A percentile compares a stretch with the other conserved stretches of the same genome.
Conservation (phyloP, 2,329 filamentous ascomycete genomes). For the Claviceps paspali region DNA sequence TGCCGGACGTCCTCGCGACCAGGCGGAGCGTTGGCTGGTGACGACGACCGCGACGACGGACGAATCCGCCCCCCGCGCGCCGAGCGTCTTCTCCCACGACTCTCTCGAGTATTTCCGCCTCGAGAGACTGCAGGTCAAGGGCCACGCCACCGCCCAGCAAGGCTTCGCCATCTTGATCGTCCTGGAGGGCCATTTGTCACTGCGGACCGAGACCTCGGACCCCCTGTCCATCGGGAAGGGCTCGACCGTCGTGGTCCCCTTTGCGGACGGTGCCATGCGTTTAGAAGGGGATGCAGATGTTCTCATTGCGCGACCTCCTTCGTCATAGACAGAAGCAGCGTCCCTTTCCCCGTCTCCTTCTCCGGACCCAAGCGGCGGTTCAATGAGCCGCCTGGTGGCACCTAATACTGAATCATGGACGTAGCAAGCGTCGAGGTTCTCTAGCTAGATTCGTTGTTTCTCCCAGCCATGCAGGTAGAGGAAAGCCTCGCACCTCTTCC, state of each 20-base stretch:
- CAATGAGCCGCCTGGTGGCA: too few relatives aligned
- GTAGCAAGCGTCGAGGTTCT: too few relatives aligned
- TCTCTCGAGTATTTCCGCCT: conserved; percentile 8
- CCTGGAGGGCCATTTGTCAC: neutral
- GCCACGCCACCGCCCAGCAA: neutral
- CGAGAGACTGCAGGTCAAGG: conserved; percentile 5
- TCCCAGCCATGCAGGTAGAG: neutral
- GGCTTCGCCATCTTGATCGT: neutral
- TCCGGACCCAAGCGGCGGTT: too few relatives aligned
- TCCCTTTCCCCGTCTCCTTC: too few relatives aligned
- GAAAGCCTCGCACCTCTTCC: too few relatives aligned
- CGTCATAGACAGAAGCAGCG: too few relatives aligned
- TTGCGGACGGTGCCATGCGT: conserved; percentile 6
- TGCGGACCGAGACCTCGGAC: conserved; percentile 1
- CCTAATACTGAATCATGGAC: too few relatives aligned
- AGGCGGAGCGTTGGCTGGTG: conserved; percentile 5
- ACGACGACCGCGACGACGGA: neutral
- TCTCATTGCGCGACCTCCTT: conserved; percentile 7
- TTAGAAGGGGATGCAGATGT: conserved; percentile 7
- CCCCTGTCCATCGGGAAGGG: conserved; percentile 4
- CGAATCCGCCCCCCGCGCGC: neutral
- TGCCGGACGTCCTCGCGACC: conserved; percentile 2
- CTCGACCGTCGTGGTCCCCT: conserved; percentile 7
- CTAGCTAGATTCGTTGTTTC: too few relatives aligned
- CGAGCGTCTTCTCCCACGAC: conserved; percentile 3